Base-by-base conservation (phyloP, 108 stramenopile species). In the Licmophora abbreviata region DNA sequence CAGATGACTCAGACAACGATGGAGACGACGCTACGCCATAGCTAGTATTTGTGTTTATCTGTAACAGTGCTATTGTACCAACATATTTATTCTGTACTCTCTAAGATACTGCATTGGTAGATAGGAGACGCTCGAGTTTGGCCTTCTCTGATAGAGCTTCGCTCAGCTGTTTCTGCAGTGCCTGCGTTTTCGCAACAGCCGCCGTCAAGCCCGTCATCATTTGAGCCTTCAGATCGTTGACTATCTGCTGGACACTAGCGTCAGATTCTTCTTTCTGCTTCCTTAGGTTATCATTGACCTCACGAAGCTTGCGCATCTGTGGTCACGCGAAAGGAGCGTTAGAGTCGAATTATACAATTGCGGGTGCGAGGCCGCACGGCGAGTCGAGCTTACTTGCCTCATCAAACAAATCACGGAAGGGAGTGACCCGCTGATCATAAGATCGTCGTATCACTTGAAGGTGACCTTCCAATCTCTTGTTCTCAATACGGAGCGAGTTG, bases 341-440 rank as follows among this genome's bases (percentile, higher is more conserved):
- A n/a, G n/a, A n/a, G n/a, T n/a, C n/a, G n/a, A n/a, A n/a, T n/a
- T n/a, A n/a, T n/a, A 43, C 14, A 27, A 26, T 9, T 11, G 24
- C 18, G 14, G 28, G 1, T 27, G 17, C 11, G 17, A 14, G 38
- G 3, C 28, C 10, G 8, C 10, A 12, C 5, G 6, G 11, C 30
- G 36, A 34, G 20, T 14, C 7, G 17, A 51, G 12, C 4, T 35
- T 51, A 29, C 58, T 21, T 59, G 50, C 58, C 61, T 62, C 61
- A 18, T 62, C 61, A 44, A 62, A 62, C 31, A 62, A 12, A 8
- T 54, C 38, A 28, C 61, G 61, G 34, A 62, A 62, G 11, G 61
- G 61, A 1, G 61, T 35, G 8, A 62, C 32, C 47, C 61, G 28
- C 14, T n/a, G 23, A 24, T 62, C 61, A 34, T 53, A 53, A 9